Percentiles rank a stretch among this genome's conserved stretches.
Conservation (phyloP, 441 rosid species). For the Populus hybrid region DNA sequence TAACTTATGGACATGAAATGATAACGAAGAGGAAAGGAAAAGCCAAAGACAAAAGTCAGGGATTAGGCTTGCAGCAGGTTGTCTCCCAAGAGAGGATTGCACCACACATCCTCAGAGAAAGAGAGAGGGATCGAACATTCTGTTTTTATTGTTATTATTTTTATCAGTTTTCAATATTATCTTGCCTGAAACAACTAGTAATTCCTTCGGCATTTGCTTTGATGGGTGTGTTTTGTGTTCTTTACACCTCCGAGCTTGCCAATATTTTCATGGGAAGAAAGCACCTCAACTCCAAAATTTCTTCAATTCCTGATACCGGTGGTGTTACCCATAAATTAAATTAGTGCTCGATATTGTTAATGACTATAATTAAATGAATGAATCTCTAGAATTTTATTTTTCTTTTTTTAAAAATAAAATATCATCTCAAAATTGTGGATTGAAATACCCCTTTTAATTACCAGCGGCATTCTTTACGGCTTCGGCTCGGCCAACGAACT, state of each 20-base stretch:
- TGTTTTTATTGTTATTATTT: not conserved
- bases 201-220: conserved; percentile 27
- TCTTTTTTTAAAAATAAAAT: too few relatives aligned
- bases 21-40: not conserved
- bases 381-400: too few relatives aligned
- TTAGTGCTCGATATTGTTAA: too few relatives aligned
- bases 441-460: too few relatives aligned
- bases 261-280: not conserved
- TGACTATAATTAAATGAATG: too few relatives aligned
- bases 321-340: not conserved
- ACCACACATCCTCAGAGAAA: not conserved
- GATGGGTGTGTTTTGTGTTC: conserved; percentile 17
- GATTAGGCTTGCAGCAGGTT: conserved; percentile 25
- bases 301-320: not conserved
- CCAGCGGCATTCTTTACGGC: too few relatives aligned
- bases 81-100: conserved; percentile 17
- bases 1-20: not conserved
- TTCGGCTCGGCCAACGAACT: too few relatives aligned
- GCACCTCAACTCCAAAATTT: not conserved
- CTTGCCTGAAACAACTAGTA: conserved; percentile 16
- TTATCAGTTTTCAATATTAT: conserved; percentile 1
- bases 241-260: not conserved
- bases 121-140: conserved; percentile 23
- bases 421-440: too few relatives aligned
- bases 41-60: conserved; percentile 22